Evolutionary conservation across 768 basidiomycete species (phyloP).

Genomic region (Psilocybe sp.): DNA sequence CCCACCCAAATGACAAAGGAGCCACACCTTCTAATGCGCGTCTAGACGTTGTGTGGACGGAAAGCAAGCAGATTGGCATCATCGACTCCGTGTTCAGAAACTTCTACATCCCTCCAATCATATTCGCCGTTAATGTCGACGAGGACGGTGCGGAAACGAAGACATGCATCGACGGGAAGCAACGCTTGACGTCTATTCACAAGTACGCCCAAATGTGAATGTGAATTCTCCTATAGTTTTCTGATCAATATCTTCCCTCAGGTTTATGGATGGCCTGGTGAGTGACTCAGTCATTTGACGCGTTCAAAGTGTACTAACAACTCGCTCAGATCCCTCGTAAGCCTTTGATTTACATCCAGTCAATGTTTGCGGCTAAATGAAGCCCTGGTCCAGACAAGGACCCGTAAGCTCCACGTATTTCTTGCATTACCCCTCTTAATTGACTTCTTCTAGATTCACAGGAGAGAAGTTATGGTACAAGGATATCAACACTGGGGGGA

Average conservation of each 20-base stretch:
- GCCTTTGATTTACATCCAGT: not conserved
- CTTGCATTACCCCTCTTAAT: not conserved
- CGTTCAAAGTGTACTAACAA: conserved; percentile 3
- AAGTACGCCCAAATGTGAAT: conserved; percentile 37
- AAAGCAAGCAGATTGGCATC: conserved; percentile 68
- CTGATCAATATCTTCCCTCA: conserved; percentile 16
- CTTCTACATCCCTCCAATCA: conserved; percentile 40
- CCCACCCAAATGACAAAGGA: not conserved
- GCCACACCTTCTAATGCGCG: not conserved
- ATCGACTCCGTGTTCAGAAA: conserved; percentile 69
- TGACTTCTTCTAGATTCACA: conserved; percentile 21
- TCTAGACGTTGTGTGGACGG: conserved; percentile 77
- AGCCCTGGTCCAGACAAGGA: conserved; percentile 41
- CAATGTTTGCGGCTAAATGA: not conserved
- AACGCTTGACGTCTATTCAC: conserved; percentile 72
- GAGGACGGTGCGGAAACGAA: conserved; percentile 66
- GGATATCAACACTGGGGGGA: conserved; percentile 14
- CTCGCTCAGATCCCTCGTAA: conserved; percentile 48
- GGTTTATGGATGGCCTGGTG: conserved; percentile 71
- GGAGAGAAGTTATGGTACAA: conserved; percentile 57
- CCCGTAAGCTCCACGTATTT: conserved; percentile 34
- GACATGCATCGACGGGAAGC: conserved; percentile 80
- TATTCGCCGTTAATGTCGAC: conserved; percentile 42
- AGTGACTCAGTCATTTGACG: conserved; percentile 17
- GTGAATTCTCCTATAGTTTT: not conserved